These are phyloP conservation scores for Logfia minima DNA, from an alignment of 129 eudicot species.

Conservation along the genomic window DNA sequence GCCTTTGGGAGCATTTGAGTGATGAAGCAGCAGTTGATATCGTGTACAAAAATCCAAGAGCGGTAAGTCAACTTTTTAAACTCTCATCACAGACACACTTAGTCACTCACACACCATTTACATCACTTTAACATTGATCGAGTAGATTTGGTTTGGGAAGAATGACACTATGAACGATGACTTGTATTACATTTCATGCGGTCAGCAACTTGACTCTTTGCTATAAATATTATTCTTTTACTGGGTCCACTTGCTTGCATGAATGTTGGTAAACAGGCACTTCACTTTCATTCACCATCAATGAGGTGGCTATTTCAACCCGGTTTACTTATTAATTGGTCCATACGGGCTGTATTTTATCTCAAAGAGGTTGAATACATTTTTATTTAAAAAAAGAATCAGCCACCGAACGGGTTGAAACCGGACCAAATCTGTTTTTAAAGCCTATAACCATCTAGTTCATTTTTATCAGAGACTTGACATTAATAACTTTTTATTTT, in stretches of 20 bases:
- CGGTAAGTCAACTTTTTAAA: conserved; percentile 48
- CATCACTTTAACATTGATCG: neutral
- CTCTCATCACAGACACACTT: neutral
- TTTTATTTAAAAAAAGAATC: neutral
- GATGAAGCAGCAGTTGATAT: conserved; percentile 84
- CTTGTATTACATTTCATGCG: neutral
- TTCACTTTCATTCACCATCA: neutral
- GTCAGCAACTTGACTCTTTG: neutral
- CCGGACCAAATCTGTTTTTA: neutral
- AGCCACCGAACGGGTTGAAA: neutral
- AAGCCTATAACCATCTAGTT: no score
- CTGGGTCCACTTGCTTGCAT: neutral
- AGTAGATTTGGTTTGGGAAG: neutral
- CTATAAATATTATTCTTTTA: neutral
- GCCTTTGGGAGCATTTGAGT: conserved; percentile 92
- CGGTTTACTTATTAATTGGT: neutral
- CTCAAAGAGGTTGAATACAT: neutral
- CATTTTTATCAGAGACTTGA: no score
- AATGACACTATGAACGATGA: neutral
- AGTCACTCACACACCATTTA: neutral
- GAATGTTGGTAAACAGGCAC: conserved; percentile 7
- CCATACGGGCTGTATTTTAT: neutral
- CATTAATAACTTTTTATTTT: no score
- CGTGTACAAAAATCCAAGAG: conserved; percentile 78
- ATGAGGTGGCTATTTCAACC: neutral